Base-by-base conservation (phyloP, 345 rosid genomes). In the Passiflora organensis region DNA sequence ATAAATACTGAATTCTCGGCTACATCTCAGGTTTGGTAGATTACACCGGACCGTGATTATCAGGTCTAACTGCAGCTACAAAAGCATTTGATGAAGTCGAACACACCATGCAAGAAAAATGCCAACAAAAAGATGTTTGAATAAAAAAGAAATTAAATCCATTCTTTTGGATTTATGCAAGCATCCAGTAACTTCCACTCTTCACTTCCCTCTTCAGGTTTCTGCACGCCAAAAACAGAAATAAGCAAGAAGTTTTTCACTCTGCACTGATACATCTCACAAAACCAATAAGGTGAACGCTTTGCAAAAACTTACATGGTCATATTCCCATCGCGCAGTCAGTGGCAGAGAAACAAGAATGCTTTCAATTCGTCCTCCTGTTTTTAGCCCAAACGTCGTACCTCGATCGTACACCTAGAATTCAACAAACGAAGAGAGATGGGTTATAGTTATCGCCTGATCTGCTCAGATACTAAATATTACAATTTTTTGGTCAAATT, bases 111-210 rank as follows among this genome's bases (percentile, higher is more conserved):
- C 17, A 5, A 1, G 9, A 6, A 18, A 14, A 6, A 46, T 4
- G 15, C 12, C 19, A 56, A 38, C 15, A 18, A 44, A 4, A 18
- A 12, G 24, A 51, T 18, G 21, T 49, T 18, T 13, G n/a, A n/a
- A n/a, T n/a, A n/a, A n/a, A 13, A 10, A 17, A 36, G 24, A 16
- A 19, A 36, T 66, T 69, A 83, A 67, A 89, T 62, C 99, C 96
- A 93, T 59, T 93, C 94, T 78, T 83, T 89, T 0, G 99, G 99
- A 71, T 86, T 93, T 62, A 93, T 80, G 77, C 96, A 93, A 48
- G 99, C 96, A 76, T 93, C 95, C 68, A 89, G 76, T 50, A 93
- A 63, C 68, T 93, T 93, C 99, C 99, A 86, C 72, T 93, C 99
- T 48, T 93, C 99, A 17, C 81, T 93, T 57, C 99, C 99, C 63